Evolutionary conservation across 768 basidiomycete genomes (phyloP), one percentile per base, ranked within the genome.

Genomic region (Dentipellis sp.): DNA sequence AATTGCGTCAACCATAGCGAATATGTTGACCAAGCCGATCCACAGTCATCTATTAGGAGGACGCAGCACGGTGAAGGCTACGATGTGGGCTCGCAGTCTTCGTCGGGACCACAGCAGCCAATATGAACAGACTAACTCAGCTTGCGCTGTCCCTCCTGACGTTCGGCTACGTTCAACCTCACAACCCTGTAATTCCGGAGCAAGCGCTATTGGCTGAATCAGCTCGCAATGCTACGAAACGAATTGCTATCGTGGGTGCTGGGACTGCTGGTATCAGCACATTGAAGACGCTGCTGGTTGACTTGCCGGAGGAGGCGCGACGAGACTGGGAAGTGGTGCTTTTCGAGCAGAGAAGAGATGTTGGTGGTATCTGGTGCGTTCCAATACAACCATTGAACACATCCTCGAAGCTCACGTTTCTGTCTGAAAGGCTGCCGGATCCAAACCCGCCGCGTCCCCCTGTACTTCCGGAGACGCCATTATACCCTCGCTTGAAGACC

Each of bases 311-410:
- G 17, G 69, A 75, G 35, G 56, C 65, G 6, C 64, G 68, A 17
- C 53, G 62, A 19, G 64, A 63, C 10, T 79, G 79, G 74, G 72
- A 78, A 21, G 66, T 84, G 21, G 74, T 74, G 14, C 63, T 83
- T 53, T 82, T 75, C 59, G 83, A 85, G 60, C 74, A 79, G 63
- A 72, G 79, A 35, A 64, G 66, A 37, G 73, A 71, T 59, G 70
- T 83, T 4, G 82, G 79, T n/a, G 82, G 83, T 11, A 66, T 84
- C 52, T 84, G 82, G 82, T 76, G 58, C 40, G 69, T 55, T 9
- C 6, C 29, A 29, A 10, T 29, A 29, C 29, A 29, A 29, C 29
- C n/a, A n/a, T 16, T 10, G 12, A 4, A 5, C n/a, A 23, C 40
- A 23, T 42, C 56, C 35, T 42, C 23, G 2, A 46, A 40, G 16